Evolutionary conservation across 140 eudicot species (phyloP).

Genomic region (Flaveria floridana): DNA sequence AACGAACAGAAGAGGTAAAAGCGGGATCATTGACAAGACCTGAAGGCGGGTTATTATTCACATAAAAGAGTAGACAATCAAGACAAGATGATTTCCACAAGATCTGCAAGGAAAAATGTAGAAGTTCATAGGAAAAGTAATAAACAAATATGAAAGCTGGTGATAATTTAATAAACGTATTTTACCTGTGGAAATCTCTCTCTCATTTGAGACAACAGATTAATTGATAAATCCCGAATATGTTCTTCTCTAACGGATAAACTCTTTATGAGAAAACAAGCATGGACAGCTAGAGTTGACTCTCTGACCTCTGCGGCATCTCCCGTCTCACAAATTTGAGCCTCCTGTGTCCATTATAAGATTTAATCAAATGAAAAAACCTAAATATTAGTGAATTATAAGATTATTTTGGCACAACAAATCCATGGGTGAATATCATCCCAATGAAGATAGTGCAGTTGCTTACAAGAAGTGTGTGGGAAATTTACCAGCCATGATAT

Average conservation of each 20-base stretch:
- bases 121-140: constrained; percentile 12
- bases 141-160: background rate
- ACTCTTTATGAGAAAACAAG: constrained; percentile 82
- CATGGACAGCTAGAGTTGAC: constrained; percentile 75
- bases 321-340: constrained; percentile 82
- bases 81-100: constrained; percentile 89
- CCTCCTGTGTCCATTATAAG: constrained; percentile 52
- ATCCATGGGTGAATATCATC: constrained; percentile 14
- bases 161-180: background rate
- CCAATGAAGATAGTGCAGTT: constrained; percentile 15
- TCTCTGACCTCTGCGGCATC: constrained; percentile 75
- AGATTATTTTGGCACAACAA: constrained; percentile 18
- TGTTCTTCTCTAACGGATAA: constrained; percentile 92
- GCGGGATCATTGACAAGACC: constrained; percentile 80
- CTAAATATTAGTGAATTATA: background rate
- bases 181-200: constrained; percentile 96
- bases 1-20: constrained; percentile 72
- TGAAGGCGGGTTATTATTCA: constrained; percentile 77
- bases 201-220: constrained; percentile 68
- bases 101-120: constrained; percentile 57
- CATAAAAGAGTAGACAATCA: constrained; percentile 78
- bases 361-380: constrained; percentile 5
- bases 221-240: constrained; percentile 75
- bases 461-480: constrained; percentile 21
- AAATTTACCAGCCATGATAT: constrained; percentile 80